Percentiles rank a stretch among this genome's conserved stretches.
Evolutionary conservation across 306 rosid genomes (phyloP).

Genomic region (Luffa acutangula): DNA sequence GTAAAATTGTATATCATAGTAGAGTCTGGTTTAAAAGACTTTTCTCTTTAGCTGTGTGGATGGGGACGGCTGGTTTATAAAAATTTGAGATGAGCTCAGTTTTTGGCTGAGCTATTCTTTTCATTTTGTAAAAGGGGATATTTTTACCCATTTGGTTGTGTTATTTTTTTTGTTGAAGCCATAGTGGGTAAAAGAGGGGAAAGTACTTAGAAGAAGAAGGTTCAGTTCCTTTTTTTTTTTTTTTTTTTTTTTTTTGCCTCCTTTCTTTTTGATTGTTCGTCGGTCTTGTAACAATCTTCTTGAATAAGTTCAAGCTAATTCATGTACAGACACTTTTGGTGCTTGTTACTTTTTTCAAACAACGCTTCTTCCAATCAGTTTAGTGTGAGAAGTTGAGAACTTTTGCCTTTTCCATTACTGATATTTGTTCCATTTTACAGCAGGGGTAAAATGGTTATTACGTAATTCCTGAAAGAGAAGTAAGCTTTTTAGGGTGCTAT

Average conservation of each 20-base stretch:
- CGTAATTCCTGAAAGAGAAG: neutral
- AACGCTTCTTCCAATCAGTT: neutral
- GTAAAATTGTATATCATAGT: conserved; percentile 87
- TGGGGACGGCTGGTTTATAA: conserved; percentile 3
- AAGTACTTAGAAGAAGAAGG: conserved; percentile 15
- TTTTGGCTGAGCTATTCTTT: conserved; percentile 51
- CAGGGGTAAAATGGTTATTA: neutral
- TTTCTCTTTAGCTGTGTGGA: neutral
- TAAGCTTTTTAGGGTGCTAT: neutral
- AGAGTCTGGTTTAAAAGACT: conserved; percentile 28
- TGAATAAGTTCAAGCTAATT: conserved; percentile 8
- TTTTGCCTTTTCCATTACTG: neutral
- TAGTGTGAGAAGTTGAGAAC: neutral
- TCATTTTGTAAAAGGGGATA: conserved; percentile 38
- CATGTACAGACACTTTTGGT: conserved; percentile 2
- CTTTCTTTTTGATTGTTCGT: neutral
- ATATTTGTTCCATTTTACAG: neutral
- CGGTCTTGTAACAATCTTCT: conserved; percentile 5
- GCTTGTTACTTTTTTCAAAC: neutral
- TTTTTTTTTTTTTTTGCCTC: neutral
- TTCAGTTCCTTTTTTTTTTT: neutral
- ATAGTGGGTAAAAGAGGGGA: conserved; percentile 18
- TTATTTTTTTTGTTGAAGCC: conserved; percentile 40
- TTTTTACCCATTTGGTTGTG: conserved; percentile 63
- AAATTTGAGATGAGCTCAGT: conserved; percentile 38